Percentiles rank a stretch among this genome's conserved stretches.
These are phyloP conservation scores for Paspalum vaginatum DNA, from an alignment of 176 grass and related monocot species.

Conservation along the genomic window DNA sequence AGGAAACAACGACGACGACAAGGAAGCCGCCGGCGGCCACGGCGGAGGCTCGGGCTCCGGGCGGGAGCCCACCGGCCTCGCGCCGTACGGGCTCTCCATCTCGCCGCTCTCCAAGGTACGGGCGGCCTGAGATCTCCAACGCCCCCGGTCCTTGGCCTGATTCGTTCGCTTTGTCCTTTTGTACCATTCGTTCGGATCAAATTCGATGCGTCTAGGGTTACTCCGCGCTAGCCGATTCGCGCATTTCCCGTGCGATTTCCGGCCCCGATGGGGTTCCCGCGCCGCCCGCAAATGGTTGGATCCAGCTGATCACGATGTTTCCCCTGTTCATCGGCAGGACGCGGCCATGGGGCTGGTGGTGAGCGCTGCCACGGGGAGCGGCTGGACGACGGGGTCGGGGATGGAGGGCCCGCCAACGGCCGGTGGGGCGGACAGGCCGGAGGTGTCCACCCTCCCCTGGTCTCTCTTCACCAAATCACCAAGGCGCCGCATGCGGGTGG, in stretches of 20 bases:
- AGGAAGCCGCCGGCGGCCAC: conserved; percentile 5
- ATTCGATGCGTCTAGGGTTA: neutral
- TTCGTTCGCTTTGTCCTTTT: neutral
- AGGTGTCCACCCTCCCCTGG: conserved; percentile 82
- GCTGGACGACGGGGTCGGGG: conserved; percentile 95
- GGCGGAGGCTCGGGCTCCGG: neutral
- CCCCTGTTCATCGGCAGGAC: conserved; percentile 50
- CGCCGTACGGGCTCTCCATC: conserved; percentile 52
- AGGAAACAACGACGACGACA: conserved; percentile 45
- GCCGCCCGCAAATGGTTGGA: neutral
- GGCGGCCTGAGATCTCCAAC: neutral
- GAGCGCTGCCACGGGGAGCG: conserved; percentile 79
- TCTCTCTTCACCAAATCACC: conserved; percentile 95
- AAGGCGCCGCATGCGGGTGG: conserved; percentile 79
- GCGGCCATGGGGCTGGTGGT: conserved; percentile 85
- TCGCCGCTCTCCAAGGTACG: conserved; percentile 82
- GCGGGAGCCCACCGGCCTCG: conserved; percentile 48
- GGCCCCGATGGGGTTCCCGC: neutral
- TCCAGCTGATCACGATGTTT: neutral
- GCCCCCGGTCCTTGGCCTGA: neutral
- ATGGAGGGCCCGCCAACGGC: conserved; percentile 80
- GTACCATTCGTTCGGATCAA: neutral
- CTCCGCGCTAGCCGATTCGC: neutral
- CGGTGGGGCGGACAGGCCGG: conserved; percentile 34
- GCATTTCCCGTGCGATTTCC: neutral